Percentiles rank a stretch among this genome's conserved stretches.
Conservation (phyloP, 306 rosid species). For the Rubus idaeus region DNA sequence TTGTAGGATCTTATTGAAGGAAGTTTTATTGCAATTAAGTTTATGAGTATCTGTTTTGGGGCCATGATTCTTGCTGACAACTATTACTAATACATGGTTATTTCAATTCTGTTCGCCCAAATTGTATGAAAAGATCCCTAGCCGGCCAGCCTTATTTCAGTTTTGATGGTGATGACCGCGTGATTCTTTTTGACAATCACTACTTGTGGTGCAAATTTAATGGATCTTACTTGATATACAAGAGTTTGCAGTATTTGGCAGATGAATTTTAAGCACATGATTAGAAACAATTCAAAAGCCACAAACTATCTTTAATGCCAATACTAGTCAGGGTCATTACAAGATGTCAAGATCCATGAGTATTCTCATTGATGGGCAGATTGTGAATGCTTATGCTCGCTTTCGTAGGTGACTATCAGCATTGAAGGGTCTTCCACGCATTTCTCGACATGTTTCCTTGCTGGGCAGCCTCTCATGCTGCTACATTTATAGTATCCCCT, state of each 20-base stretch:
- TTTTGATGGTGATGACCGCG: neutral
- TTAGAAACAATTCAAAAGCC: no score
- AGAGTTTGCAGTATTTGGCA: neutral
- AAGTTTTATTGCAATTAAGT: neutral
- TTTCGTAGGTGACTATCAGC: slow-evolving; percentile 93
- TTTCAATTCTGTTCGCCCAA: neutral
- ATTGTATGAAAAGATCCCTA: neutral
- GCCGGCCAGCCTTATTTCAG: neutral
- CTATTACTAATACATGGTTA: neutral
- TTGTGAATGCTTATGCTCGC: slow-evolving; percentile 68
- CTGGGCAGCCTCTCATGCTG: slow-evolving; percentile 99
- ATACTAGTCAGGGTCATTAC: neutral
- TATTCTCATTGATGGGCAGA: slow-evolving; percentile 30
- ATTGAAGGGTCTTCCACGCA: slow-evolving; percentile 85
- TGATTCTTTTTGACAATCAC: neutral
- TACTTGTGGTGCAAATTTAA: no score
- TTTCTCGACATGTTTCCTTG: slow-evolving; percentile 94
- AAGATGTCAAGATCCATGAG: neutral
- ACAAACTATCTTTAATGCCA: neutral
- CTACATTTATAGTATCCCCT: slow-evolving; percentile 99
- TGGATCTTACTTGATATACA: neutral
- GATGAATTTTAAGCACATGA: no score
- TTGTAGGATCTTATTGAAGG: slow-evolving; percentile 10
- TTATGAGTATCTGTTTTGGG: neutral
- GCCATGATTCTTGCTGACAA: neutral